Evolutionary conservation across 495 filamentous ascomycete species (phyloP).

Genomic region (Friedmanniomyces endolithicus): DNA sequence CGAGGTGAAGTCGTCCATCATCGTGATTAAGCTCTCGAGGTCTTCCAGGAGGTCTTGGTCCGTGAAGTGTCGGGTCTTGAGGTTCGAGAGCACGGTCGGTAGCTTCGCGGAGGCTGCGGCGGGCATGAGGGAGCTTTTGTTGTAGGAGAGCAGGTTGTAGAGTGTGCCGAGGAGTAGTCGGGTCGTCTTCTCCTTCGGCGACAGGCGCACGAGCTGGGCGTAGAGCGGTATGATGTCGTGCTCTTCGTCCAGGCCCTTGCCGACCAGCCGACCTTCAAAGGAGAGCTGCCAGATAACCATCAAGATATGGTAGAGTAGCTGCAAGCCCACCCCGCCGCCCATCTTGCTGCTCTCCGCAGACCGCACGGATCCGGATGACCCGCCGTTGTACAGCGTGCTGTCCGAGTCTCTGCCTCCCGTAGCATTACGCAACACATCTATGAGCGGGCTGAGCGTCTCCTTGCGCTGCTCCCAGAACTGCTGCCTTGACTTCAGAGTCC

Average conservation of each 20-base stretch:
- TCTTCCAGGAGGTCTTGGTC: conserved; percentile 87
- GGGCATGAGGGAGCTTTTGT: conserved; percentile 66
- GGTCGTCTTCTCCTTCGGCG: conserved; percentile 96
- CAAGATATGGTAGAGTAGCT: conserved; percentile 88
- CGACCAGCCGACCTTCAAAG: conserved; percentile 74
- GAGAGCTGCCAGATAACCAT: conserved; percentile 90
- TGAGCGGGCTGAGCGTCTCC: conserved; percentile 68
- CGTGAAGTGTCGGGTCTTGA: conserved; percentile 69
- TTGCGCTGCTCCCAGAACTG: conserved; percentile 80
- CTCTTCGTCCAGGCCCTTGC: conserved; percentile 76
- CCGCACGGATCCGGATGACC: conserved; percentile 24
- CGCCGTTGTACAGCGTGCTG: conserved; percentile 57
- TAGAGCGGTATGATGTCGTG: conserved; percentile 87
- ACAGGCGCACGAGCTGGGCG: conserved; percentile 75
- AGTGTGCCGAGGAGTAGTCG: conserved; percentile 81
- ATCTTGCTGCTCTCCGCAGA: conserved; percentile 51
- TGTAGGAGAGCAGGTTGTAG: conserved; percentile 67
- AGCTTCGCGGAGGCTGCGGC: conserved; percentile 70
- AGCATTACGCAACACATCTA: conserved; percentile 71
- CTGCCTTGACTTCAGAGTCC: conserved; percentile 58
- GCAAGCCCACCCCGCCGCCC: conserved; percentile 74
- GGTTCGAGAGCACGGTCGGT: conserved; percentile 66
- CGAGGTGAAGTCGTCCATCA: conserved; percentile 85
- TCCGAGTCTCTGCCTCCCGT: conserved; percentile 59
- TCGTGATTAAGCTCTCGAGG: conserved; percentile 56